phyloP scores from a whole-genome alignment of 805 yeast genomes.

The Jamesozyma rosinii region DNA sequence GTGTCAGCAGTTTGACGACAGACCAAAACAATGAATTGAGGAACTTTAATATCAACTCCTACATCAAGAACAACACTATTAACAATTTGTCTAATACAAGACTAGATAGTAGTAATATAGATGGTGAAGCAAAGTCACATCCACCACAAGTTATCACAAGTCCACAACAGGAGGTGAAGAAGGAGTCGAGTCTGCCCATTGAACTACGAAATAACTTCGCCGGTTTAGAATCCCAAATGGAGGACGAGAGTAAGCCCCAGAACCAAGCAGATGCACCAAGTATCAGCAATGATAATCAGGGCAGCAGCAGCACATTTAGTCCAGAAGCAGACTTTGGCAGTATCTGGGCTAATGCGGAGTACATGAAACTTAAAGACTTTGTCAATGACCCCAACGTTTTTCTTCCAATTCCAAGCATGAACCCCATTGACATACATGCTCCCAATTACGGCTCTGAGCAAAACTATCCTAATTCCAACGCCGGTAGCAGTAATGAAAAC shows the following conservation, averaged over 20 bases:
- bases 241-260: not conserved
- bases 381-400: conserved; percentile 3
- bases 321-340: conserved; percentile 33
- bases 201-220: not conserved
- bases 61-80: not conserved
- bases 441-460: not conserved
- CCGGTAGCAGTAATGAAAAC: not conserved
- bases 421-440: not conserved
- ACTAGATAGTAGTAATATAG: not conserved
- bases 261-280: not conserved
- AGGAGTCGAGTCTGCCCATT: not conserved
- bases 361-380: conserved; percentile 18
- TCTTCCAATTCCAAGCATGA: not conserved
- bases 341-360: conserved; percentile 41
- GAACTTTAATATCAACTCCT: not conserved
- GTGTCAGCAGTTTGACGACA: not conserved
- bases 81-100: not conserved
- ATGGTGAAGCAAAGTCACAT: not conserved
- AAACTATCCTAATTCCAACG: not conserved
- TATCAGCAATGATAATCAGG: not conserved
- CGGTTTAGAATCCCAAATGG: not conserved
- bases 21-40: not conserved
- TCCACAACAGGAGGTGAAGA: not conserved
- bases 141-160: not conserved
- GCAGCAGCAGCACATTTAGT: not conserved